Evolutionary conservation across 257 asterid species (phyloP).

Genomic region (Capsicum baccatum): DNA sequence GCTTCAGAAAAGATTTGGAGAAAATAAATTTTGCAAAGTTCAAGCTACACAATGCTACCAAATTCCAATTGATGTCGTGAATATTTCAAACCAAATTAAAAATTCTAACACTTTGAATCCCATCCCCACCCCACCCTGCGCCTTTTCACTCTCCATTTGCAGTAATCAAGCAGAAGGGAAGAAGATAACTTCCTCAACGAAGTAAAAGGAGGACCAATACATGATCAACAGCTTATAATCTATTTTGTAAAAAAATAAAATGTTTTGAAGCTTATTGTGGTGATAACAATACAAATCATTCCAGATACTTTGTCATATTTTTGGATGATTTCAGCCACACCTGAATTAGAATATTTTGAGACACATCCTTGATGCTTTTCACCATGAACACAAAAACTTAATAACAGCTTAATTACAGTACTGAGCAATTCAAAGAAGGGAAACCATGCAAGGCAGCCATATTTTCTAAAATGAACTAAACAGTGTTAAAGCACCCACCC

Average conservation of each 20-base stretch:
- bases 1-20: neutral
- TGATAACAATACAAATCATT: neutral
- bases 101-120: neutral
- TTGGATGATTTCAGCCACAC: neutral
- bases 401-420: neutral
- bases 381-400: neutral
- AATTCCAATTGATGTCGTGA: neutral
- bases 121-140: neutral
- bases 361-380: neutral
- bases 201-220: neutral
- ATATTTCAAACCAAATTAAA: conserved; percentile 4
- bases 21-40: neutral
- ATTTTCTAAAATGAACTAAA: conserved; percentile 22
- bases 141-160: neutral
- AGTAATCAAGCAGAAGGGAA: conserved; percentile 12
- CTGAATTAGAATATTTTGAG: neutral
- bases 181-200: neutral
- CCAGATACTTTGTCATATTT: neutral
- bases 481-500: conserved; percentile 55
- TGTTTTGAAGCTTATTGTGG: neutral
- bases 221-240: neutral
- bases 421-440: conserved; percentile 14
- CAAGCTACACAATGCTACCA: conserved; percentile 25
- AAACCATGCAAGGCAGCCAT: conserved; percentile 1
- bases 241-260: neutral